Base-by-base conservation (phyloP, 2,329 filamentous ascomycete genomes). In the Geosmithia putterillii region DNA sequence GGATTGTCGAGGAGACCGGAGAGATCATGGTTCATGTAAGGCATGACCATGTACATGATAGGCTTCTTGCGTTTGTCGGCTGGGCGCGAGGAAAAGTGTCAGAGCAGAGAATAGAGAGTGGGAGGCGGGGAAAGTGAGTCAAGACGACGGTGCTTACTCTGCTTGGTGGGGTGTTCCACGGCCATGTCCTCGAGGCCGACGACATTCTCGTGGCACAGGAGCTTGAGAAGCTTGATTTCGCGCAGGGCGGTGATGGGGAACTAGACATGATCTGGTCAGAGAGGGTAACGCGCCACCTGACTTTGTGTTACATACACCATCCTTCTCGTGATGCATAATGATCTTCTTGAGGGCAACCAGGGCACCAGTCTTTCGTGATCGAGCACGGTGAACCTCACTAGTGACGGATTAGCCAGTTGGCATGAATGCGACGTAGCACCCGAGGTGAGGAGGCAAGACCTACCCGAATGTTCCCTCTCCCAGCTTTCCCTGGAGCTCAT, bases 11-110 rank as follows among this genome's bases (percentile, higher is more conserved):
- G 79, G 23, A 98, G 77, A 38, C 92, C 92, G 8, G 90, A 94
- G n/a, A 98, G 74, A 64, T 98, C 92, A 64, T 98, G 92, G 54
- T 96, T 89, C 88, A 96, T 95, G 62, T 98, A 98, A 7, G 90
- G 92, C 38, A 83, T 95, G 42, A 94, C 90, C 92, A 98, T 98
- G 65, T 96, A 96, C 71, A 98, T 88, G 52, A 89, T 89, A 3
- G 83, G 81, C 46, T 82, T 79, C 62, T 86, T 88, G 52, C 82
- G 76, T 62, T 86, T 86, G 58, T 90, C 84, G 53, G 76, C 79
- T 81, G 54, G 18, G 40, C 6, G 35, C 21, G 38, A 42, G 37
- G n/a, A 41, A n/a, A n/a, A 17, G n/a, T 34, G 43, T 43, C 19
- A 42, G 39, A 32, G 10, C 28, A 32, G 28, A 3, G 10, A 14